These are phyloP conservation scores for Dryas octopetala DNA, from an alignment of 306 rosid genomes.

Conservation along the genomic window DNA sequence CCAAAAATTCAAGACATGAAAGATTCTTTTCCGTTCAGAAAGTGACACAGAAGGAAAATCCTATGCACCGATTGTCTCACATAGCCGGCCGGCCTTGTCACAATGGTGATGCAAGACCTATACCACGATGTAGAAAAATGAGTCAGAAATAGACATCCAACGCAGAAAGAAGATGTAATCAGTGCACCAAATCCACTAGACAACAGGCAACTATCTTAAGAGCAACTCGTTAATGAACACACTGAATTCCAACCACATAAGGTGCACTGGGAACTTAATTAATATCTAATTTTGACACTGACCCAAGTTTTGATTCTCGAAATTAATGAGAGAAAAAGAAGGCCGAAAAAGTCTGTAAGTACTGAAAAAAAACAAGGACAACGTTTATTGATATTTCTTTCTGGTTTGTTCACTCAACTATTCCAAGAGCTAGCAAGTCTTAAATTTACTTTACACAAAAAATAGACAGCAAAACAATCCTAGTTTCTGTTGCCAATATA, in stretches of 20 bases:
- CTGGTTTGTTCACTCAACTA: not conserved
- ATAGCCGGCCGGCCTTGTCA: slow-evolving; percentile 63
- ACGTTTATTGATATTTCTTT: not conserved
- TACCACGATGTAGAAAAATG: slow-evolving; percentile 48
- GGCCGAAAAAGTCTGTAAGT: not conserved
- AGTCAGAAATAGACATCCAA: slow-evolving; percentile 40
- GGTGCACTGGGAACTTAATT: slow-evolving; percentile 7
- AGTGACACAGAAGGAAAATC: slow-evolving; percentile 36
- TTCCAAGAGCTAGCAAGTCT: not conserved
- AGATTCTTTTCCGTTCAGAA: slow-evolving; percentile 29
- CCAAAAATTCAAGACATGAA: slow-evolving; percentile 37
- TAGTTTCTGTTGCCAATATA: not conserved
- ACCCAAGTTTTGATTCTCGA: not conserved
- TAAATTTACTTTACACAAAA: not conserved
- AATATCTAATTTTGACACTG: not conserved
- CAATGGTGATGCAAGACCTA: slow-evolving; percentile 85
- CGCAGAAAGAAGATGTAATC: slow-evolving; percentile 20
- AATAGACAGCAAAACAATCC: not conserved
- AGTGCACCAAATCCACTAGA: slow-evolving; percentile 14
- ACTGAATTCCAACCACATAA: not conserved
- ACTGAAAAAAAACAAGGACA: not conserved
- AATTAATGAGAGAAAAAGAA: not conserved
- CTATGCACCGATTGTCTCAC: slow-evolving; percentile 44
- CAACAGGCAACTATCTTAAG: not conserved
- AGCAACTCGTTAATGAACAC: not conserved